Base-by-base conservation (phyloP, 805 yeast species). In the Teunomyces gatunensis region DNA sequence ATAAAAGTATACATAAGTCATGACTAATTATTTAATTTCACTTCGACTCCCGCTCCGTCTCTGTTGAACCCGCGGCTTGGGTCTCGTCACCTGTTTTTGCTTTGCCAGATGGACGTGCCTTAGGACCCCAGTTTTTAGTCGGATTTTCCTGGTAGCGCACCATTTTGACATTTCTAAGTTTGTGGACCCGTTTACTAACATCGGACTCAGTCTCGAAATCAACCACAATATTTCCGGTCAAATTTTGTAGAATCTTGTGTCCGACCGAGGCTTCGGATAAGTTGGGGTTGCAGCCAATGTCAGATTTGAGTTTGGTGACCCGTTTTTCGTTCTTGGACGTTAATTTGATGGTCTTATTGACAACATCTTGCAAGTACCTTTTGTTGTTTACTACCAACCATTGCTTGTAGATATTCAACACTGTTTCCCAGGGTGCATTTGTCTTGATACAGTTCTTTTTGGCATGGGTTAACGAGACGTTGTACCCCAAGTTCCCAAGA, bases 81-180 rank as follows among this genome's bases (percentile, higher is more conserved):
- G 23, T 6, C 1, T 20, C 39, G 15, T 9, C 23, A 6, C 11
- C 7, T n/a, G 13, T 27, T 23, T 37, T 37, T 2, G 40, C 40
- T 23, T 53, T 51, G 34, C 48, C 51, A 18, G 51, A 37, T 2
- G 96, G 95, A 59, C 86, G 83, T 3, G 96, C 82, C 69, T 87
- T 89, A 32, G 98, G 99, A 1, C 99, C 99, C 99, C 99, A 94
- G 63, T 88, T 85, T 63, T 87, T 88, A 0, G 89, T 79, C 12
- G 99, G 99, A 60, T 91, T 92, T 60, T 84, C 90, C 63, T 91
- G 99, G 67, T 78, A 92, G 57, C 97, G 77, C 11, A 89, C 89
- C 61, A 92, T 80, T 67, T 89, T 89, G 49, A 89, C 76, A 53
- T 80, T 83, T 58, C 97, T 77, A 46, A 89, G 70, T 47, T 67